Conservation (phyloP, 2,329 filamentous ascomycete species). For the Sarocladium oryzae region DNA sequence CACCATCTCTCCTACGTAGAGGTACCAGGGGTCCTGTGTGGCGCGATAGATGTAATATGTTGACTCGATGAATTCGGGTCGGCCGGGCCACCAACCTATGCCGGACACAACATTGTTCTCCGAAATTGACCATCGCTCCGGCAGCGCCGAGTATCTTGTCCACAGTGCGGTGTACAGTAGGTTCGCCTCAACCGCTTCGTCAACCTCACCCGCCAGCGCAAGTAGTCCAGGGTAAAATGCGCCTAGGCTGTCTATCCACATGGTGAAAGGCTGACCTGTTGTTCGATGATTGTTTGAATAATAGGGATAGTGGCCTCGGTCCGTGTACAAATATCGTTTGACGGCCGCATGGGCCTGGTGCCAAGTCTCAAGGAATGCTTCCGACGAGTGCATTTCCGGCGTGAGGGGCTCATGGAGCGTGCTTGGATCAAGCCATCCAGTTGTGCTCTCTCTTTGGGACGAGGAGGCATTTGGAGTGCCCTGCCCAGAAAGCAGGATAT, state of each 20-base stretch:
- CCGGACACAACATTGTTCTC: conserved; percentile 80
- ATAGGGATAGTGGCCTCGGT: conserved; percentile 72
- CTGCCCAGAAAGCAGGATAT: conserved; percentile 80
- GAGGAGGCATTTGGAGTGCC: conserved; percentile 43
- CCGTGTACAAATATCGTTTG: conserved; percentile 84
- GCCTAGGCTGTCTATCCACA: conserved; percentile 93
- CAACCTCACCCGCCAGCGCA: conserved; percentile 77
- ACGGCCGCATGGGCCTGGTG: conserved; percentile 80
- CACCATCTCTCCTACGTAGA: conserved; percentile 94
- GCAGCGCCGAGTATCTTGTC: conserved; percentile 89
- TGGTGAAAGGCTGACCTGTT: conserved; percentile 81
- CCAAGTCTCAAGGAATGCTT: conserved; percentile 78
- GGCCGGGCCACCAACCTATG: conserved; percentile 88
- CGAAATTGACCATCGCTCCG: conserved; percentile 86
- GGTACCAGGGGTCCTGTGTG: conserved; percentile 91
- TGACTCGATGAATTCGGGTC: conserved; percentile 95
- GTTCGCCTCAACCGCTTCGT: conserved; percentile 86
- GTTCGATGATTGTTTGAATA: conserved; percentile 85
- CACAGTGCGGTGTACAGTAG: conserved; percentile 87
- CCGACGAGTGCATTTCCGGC: conserved; percentile 62
- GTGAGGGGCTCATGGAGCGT: conserved; percentile 53
- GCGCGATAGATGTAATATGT: conserved; percentile 94
- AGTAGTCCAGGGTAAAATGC: conserved; percentile 92
- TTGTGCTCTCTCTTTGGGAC: conserved; percentile 34
- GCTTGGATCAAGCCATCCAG: conserved; percentile 56